Conservation (phyloP, 306 rosid genomes). For the Trifolium dubium region DNA sequence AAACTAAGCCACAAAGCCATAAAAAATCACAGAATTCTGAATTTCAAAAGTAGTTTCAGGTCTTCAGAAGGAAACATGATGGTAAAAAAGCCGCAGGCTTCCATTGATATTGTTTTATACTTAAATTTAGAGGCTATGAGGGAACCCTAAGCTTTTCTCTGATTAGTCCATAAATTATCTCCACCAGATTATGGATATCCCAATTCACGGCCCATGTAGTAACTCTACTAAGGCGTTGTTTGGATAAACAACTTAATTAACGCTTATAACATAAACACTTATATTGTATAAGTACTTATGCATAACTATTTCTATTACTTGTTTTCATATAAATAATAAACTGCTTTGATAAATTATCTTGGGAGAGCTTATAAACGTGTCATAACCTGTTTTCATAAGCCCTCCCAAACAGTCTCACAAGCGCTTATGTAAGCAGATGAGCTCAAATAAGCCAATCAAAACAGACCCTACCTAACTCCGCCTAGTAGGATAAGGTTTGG, state of each 20-base stretch:
- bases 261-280: not conserved
- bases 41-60: conserved; percentile 19
- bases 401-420: not conserved
- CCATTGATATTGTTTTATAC: not conserved
- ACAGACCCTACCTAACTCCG: not conserved
- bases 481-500: conserved; percentile 9
- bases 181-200: not conserved
- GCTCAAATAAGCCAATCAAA: not conserved
- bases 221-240: not conserved
- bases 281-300: not conserved
- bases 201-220: not conserved
- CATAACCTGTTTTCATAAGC: not conserved
- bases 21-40: conserved; percentile 16
- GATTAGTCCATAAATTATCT: conserved; percentile 14
- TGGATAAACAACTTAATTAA: not conserved
- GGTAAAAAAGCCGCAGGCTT: conserved; percentile 10
- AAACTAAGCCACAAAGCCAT: conserved; percentile 36
- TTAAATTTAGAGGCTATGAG: not conserved
- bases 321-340: not conserved
- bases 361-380: not conserved
- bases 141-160: conserved; percentile 26
- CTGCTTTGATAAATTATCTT: no score
- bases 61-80: conserved; percentile 11
- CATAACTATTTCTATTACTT: not conserved
- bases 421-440: not conserved